Evolutionary conservation across 139 green algal genomes (phyloP).

Genomic region (Closterium sp.): DNA sequence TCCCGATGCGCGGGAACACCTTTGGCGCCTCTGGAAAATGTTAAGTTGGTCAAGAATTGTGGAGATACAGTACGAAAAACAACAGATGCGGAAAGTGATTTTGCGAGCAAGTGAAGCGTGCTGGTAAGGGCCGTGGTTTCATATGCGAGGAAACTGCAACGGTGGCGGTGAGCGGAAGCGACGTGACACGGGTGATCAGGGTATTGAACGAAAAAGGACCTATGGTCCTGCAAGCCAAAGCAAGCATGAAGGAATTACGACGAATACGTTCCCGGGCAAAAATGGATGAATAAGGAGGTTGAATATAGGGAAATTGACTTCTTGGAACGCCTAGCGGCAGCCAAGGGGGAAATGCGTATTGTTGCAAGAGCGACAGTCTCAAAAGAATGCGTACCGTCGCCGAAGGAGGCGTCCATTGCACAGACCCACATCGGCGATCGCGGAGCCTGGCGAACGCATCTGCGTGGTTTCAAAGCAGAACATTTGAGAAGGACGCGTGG

Average conservation of each 20-base stretch:
- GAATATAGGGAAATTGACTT: no score
- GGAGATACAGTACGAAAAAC: not conserved
- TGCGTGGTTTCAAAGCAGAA: not conserved
- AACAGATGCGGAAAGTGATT: no score
- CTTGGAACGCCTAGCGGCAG: not conserved
- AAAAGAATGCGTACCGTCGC: not conserved
- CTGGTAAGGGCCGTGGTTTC: no score
- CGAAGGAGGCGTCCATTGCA: not conserved
- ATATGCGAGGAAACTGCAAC: no score
- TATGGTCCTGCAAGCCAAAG: not conserved
- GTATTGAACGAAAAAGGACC: not conserved
- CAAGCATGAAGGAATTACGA: no score
- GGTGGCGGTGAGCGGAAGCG: not conserved
- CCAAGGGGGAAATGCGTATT: no score
- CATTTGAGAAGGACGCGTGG: no score
- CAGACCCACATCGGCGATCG: not conserved
- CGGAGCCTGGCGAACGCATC: not conserved
- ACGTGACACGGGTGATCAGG: not conserved
- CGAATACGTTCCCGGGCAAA: no score
- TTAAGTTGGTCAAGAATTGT: not conserved
- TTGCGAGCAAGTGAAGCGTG: no score
- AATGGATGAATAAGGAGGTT: no score
- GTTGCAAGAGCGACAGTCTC: no score
- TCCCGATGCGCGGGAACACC: constrained; percentile 57
- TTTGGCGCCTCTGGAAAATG: constrained; percentile 14